Evolutionary conservation across 23 red algal species (phyloP).

Genomic region (Agarophyton chilense): DNA sequence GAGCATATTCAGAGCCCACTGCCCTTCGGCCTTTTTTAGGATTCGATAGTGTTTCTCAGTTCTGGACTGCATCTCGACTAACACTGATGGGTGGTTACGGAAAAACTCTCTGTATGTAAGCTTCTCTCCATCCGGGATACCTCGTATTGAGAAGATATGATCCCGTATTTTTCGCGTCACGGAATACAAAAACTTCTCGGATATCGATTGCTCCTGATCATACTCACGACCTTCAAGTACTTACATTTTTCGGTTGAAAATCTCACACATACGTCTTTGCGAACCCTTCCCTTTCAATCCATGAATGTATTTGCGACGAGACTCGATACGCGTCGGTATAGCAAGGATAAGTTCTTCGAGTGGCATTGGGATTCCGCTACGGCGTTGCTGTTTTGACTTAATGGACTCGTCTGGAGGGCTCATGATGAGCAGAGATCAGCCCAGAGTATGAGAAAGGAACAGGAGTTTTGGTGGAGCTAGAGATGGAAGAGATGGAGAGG

Average conservation of each 20-base stretch:
- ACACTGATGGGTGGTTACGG: not conserved
- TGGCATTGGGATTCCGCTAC: not conserved
- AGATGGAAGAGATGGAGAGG: not conserved
- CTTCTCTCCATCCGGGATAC: not conserved
- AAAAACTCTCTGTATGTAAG: not conserved
- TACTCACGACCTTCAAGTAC: not conserved
- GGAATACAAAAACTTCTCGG: not conserved
- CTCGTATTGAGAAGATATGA: not conserved
- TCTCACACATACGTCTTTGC: not conserved
- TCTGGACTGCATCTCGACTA: not conserved
- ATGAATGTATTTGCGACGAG: not conserved
- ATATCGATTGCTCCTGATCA: not conserved
- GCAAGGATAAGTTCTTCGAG: not conserved
- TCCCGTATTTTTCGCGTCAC: not conserved
- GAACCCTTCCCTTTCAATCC: not conserved
- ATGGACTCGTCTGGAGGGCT: not conserved
- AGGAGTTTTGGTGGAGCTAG: not conserved
- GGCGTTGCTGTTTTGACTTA: not conserved
- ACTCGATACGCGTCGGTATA: not conserved
- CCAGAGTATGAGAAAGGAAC: not conserved
- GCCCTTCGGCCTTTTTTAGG: not conserved
- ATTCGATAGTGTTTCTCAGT: not conserved
- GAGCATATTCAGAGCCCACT: slow-evolving; percentile 9
- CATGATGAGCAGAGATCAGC: not conserved
- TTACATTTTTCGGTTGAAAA: slow-evolving; percentile 19